Conservation (phyloP, 2,329 filamentous ascomycete genomes). For the Aureobasidium sp. region DNA sequence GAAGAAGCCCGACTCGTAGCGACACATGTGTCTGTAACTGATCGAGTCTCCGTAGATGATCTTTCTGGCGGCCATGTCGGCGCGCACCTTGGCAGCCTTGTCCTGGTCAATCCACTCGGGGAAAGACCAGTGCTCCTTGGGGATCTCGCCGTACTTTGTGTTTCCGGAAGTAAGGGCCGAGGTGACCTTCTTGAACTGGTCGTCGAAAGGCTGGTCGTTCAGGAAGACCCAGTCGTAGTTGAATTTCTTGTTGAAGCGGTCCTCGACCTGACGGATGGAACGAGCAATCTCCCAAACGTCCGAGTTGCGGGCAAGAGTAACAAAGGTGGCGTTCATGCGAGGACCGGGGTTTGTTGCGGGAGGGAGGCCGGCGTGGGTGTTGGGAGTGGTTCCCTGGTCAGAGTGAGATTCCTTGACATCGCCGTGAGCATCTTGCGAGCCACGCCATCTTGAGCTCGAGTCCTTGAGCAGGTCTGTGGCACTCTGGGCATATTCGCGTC, state of each 20-base stretch:
- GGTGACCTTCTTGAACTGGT: conserved; percentile 88
- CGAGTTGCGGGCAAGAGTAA: conserved; percentile 85
- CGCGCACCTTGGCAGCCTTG: conserved; percentile 79
- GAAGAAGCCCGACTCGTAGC: conserved; percentile 98
- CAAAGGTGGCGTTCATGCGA: conserved; percentile 94
- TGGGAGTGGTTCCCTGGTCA: conserved; percentile 25
- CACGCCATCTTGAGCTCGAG: conserved; percentile 23
- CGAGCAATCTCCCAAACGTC: conserved; percentile 96
- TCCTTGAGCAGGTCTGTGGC: conserved; percentile 31
- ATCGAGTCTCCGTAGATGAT: conserved; percentile 98
- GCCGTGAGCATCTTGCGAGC: conserved; percentile 17
- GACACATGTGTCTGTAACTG: conserved; percentile 98
- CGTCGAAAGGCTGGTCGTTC: conserved; percentile 91
- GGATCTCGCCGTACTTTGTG: conserved; percentile 84
- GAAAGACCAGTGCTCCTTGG: conserved; percentile 93
- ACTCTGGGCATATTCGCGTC: conserved; percentile 27
- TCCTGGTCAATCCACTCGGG: conserved; percentile 93
- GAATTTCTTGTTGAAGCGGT: conserved; percentile 94
- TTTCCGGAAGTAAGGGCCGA: conserved; percentile 83
- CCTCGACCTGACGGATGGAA: conserved; percentile 93
- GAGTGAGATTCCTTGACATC: conserved; percentile 15
- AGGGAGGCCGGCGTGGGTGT: conserved; percentile 31
- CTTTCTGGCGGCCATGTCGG: conserved; percentile 89
- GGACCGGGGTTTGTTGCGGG: conserved; percentile 53
- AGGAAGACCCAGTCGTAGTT: conserved; percentile 99